Base-by-base conservation (phyloP, 495 filamentous ascomycete species). In the Trypethelium eluteriae region DNA sequence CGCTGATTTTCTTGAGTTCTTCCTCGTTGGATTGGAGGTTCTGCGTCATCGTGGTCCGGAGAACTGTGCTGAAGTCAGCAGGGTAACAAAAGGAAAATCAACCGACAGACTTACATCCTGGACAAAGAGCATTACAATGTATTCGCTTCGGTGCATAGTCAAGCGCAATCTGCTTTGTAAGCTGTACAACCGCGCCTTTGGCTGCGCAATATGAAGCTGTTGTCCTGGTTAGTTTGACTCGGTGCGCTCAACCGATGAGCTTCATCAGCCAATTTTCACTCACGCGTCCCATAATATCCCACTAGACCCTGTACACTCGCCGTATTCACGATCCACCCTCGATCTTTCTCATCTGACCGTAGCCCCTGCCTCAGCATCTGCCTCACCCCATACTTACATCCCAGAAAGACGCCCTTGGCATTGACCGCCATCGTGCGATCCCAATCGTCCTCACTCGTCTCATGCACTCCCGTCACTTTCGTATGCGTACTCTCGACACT, bases 361-460 rank as follows among this genome's bases (percentile, higher is more conserved):
- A 74, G 77, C 7, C 79, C 75, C 67, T 87, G 84, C 18, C 72
- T 69, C 14, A 84, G 66, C 78, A 85, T 83, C 71, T 85, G 83
- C 0, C 70, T 66, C n/a, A 77, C 67, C 0, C 79, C 81, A 64
- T 81, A 84, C 57, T 79, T 79, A 53, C 76, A 80, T 4, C 82
- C 83, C 1, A 85, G 74, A 67, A 84, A 85, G 36, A 80, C 78
- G 9, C 89, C 88, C 18, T 79, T 79, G 0, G 88, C 86, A 72
- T 91, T 83, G 56, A 86, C 87, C n/a, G 85, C 83, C 56, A 88
- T 90, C 2, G 84, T 84, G 83, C 90, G 88, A 5, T 84, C 79
- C 87, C 87, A 92, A 0, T 70, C 75, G 0, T 71, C 62, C 59
- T 82, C 79, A 0, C 69, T 68, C 2, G 76, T 77, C 46, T 80